phyloP scores from a whole-genome alignment of 108 stramenopile species.

The Schizochytrium sp. region DNA sequence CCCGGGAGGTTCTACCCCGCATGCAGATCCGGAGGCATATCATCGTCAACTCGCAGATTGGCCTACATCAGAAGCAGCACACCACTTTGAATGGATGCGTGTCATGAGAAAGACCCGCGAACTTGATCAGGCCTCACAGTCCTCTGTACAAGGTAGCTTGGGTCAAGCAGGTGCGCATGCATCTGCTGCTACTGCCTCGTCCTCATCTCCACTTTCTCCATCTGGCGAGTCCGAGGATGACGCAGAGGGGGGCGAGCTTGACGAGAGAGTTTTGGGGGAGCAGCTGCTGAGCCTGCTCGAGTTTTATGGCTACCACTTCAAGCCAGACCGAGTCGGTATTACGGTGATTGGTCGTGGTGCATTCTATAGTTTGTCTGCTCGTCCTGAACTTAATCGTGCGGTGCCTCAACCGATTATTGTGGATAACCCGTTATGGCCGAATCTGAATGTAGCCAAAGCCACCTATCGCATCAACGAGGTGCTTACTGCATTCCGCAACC shows the following conservation, averaged over 20 bases:
- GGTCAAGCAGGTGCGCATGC: background rate
- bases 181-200: background rate
- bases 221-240: background rate
- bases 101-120: constrained; percentile 45
- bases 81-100: constrained; percentile 57
- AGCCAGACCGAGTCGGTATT: constrained; percentile 28
- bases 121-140: background rate
- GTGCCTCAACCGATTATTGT: constrained; percentile 51
- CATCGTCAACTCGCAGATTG: constrained; percentile 51
- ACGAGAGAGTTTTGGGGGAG: constrained; percentile 18
- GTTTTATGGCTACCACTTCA: constrained; percentile 43
- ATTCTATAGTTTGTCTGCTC: background rate
- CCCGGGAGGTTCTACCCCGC: background rate
- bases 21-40: background rate
- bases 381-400: background rate
- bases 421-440: constrained; percentile 51
- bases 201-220: too few relatives aligned
- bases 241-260: background rate
- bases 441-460: background rate
- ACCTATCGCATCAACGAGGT: constrained; percentile 32
- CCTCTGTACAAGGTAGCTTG: background rate
- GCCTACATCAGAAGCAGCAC: constrained; percentile 44
- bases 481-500: background rate
- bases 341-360: constrained; percentile 59
- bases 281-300: constrained; percentile 1